Conservation (phyloP, 306 rosid species). For the barrel medic (Medicago truncatula) region DNA sequence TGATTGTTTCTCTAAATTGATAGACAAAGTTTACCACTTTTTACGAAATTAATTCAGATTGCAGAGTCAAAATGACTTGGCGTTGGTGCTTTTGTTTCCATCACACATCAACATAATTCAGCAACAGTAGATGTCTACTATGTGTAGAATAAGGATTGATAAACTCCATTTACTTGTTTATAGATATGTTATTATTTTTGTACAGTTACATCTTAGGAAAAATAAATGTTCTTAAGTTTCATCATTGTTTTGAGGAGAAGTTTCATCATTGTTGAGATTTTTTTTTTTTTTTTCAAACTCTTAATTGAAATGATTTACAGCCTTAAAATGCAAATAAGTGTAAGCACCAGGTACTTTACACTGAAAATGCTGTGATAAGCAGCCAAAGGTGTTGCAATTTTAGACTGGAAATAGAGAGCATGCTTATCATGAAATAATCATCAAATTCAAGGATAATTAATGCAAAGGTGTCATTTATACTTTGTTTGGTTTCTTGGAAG, state of each 20-base stretch:
- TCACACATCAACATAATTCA: conserved; percentile 46
- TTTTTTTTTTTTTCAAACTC: conserved; percentile 10
- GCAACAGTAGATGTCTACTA: conserved; percentile 46
- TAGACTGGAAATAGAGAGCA: not conserved
- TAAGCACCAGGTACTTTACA: not conserved
- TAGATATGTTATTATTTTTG: conserved; percentile 59
- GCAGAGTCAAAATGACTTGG: conserved; percentile 41
- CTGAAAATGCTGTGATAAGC: not conserved
- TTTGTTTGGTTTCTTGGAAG: too few species aligned
- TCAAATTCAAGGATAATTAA: too few species aligned
- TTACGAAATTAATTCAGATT: conserved; percentile 24
- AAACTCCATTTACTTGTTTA: conserved; percentile 61
- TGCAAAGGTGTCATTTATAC: too few species aligned
- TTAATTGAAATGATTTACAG: conserved; percentile 29
- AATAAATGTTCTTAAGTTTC: conserved; percentile 45
- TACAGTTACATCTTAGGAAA: conserved; percentile 60
- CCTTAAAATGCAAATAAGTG: conserved; percentile 10
- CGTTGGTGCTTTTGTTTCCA: conserved; percentile 32
- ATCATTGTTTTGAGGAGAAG: conserved; percentile 28
- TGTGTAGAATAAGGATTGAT: conserved; percentile 59
- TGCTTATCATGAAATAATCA: not conserved
- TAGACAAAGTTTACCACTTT: conserved; percentile 40
- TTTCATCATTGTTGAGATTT: conserved; percentile 25
- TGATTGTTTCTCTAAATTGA: conserved; percentile 39
- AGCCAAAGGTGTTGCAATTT: not conserved